Base-by-base conservation (phyloP, 2,329 filamentous ascomycete species). In the Amylocarpus encephaloides region DNA sequence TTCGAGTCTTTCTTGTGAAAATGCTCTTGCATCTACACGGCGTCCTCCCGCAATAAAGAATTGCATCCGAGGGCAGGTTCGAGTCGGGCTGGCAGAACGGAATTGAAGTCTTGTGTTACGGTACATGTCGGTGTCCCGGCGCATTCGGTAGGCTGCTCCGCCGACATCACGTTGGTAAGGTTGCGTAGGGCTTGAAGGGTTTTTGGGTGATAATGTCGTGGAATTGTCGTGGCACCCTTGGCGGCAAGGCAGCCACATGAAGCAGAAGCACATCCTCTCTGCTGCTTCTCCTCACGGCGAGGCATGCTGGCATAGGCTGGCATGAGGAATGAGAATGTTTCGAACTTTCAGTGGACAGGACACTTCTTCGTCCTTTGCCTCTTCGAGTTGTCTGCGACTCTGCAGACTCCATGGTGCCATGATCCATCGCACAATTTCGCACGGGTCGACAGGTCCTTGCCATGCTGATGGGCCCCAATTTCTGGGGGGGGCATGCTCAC, bases 61-160 rank as follows among this genome's bases (percentile, higher is more conserved):
- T 26, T 26, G 7, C 7, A 7, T 26, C 22, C 22, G 7, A 26
- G 22, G 22, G 22, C 22, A 26, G 22, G 22, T 26, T 26, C 22
- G 22, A 26, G 22, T 26, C 22, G 22, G 22, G 22, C 22, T 26
- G 7, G 22, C 22, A 26, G 4, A 26, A 26, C 22, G 22, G 22
- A 4, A 26, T 26, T 26, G 22, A 7, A 26, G 22, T 26, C 4
- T 26, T 26, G 22, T 26, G 22, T 26, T 7, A 26, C 22, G 22
- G 22, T 26, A 26, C 41, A 35, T 19, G 18, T 38, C 30, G 29
- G 33, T 19, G 22, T 46, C 44, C 38, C 52, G 54, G 52, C 18
- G 45, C 32, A 29, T 50, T 56, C 54, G 57, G 57, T 49, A 57
- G 46, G 52, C 33, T 42, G 40, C 43, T 52, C 54, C 55, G 57